Percentiles rank a stretch among this genome's conserved stretches.
phyloP scores from a whole-genome alignment of 805 yeast species.

The Priceomyces fermenticarens region DNA sequence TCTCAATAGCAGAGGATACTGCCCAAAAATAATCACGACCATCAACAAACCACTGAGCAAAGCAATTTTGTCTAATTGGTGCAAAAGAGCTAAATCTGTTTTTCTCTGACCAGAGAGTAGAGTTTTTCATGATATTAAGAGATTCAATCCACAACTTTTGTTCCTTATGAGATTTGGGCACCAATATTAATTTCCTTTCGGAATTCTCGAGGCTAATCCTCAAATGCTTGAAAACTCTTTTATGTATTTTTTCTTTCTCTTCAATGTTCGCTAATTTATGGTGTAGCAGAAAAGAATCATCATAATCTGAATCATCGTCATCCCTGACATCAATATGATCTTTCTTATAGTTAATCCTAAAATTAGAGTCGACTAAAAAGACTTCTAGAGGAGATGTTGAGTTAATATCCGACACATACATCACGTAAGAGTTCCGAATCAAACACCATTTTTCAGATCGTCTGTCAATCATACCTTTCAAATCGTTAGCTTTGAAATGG shows the following conservation, averaged over 20 bases:
- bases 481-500: constrained; percentile 74
- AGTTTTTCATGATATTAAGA: constrained; percentile 62
- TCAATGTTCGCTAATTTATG: constrained; percentile 18
- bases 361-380: constrained; percentile 78
- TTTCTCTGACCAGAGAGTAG: constrained; percentile 67
- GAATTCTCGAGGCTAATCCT: constrained; percentile 60
- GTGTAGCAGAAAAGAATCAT: constrained; percentile 35
- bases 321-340: constrained; percentile 22
- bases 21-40: constrained; percentile 98
- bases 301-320: constrained; percentile 44
- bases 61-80: constrained; percentile 79
- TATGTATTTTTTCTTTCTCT: constrained; percentile 26
- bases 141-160: constrained; percentile 75
- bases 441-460: constrained; percentile 92
- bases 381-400: constrained; percentile 90
- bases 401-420: constrained; percentile 80
- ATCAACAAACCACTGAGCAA: constrained; percentile 97
- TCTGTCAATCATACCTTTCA: constrained; percentile 84
- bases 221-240: constrained; percentile 52
- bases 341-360: constrained; percentile 54
- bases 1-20: constrained; percentile 81
- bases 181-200: constrained; percentile 73
- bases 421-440: constrained; percentile 77
- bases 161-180: constrained; percentile 64
- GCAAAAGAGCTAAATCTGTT: constrained; percentile 90